phyloP scores from a whole-genome alignment of 352 stramenopile genomes.

The Phytophthora brassicae region DNA sequence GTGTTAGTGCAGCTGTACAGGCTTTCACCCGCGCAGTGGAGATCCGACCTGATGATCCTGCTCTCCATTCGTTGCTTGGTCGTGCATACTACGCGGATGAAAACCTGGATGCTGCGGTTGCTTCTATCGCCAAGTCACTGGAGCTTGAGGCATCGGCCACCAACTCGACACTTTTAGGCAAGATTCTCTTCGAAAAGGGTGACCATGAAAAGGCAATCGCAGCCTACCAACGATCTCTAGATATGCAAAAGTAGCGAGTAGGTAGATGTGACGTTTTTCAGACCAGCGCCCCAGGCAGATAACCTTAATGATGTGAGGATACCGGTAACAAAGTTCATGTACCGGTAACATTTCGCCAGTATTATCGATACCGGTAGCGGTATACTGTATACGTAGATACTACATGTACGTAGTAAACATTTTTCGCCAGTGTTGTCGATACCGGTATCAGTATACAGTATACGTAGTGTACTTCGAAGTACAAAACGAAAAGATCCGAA shows the following conservation, averaged over 20 bases:
- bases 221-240: conserved; percentile 82
- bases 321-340: too few species aligned
- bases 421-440: too few species aligned
- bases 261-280: conserved; percentile 24
- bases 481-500: too few species aligned
- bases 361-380: too few species aligned
- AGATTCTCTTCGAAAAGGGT: conserved; percentile 88
- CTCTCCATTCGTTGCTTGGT: conserved; percentile 78
- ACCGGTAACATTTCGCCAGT: too few species aligned
- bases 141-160: conserved; percentile 76
- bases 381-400: too few species aligned
- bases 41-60: conserved; percentile 70
- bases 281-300: too few species aligned
- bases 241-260: conserved; percentile 56
- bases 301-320: too few species aligned
- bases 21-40: conserved; percentile 84
- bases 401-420: too few species aligned
- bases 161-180: conserved; percentile 83
- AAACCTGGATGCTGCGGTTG: conserved; percentile 76
- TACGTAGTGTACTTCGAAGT: too few species aligned
- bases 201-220: conserved; percentile 86
- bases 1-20: conserved; percentile 70
- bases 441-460: too few species aligned
- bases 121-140: conserved; percentile 63
- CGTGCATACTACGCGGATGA: conserved; percentile 85